Percentiles rank a stretch among this genome's conserved stretches.
Conservation (phyloP, 2,329 filamentous ascomycete genomes). For the Fusarium sp. region DNA sequence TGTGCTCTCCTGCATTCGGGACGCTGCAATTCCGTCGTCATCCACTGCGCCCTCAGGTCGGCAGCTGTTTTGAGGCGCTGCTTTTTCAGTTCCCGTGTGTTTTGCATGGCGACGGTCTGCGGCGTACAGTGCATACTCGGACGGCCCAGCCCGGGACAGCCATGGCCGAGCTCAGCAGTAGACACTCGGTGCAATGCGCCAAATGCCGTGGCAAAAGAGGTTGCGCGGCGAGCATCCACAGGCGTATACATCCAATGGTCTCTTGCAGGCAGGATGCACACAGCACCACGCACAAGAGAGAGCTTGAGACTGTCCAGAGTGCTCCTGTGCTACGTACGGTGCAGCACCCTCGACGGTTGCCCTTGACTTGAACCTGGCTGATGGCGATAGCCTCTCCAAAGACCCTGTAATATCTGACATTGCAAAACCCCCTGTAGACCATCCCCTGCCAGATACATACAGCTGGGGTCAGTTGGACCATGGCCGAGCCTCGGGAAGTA, state of each 20-base stretch:
- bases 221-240: constrained; percentile 28
- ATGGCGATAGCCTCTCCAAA: constrained; percentile 25
- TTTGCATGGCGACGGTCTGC: constrained; percentile 7
- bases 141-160: constrained; percentile 33
- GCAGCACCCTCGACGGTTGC: constrained; percentile 5
- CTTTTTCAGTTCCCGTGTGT: constrained; percentile 26
- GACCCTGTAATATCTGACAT: constrained; percentile 40
- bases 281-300: constrained; percentile 12
- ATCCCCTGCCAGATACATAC: constrained; percentile 9
- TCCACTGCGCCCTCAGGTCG: constrained; percentile 23
- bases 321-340: constrained; percentile 4
- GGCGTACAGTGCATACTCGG: constrained; percentile 34
- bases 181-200: constrained; percentile 13
- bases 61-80: constrained; percentile 25
- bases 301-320: constrained; percentile 15
- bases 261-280: constrained; percentile 20
- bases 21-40: constrained; percentile 37
- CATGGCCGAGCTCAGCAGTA: constrained; percentile 21
- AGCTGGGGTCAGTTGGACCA: constrained; percentile 14
- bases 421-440: constrained; percentile 29
- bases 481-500: constrained; percentile 38
- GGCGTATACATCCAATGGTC: constrained; percentile 22
- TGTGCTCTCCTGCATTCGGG: constrained; percentile 32
- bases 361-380: constrained; percentile 1
- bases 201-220: constrained; percentile 42